Percentiles rank a stretch among this genome's conserved stretches.
Conservation (phyloP, 2,329 filamentous ascomycete species). For the Periconia macrospinosa region DNA sequence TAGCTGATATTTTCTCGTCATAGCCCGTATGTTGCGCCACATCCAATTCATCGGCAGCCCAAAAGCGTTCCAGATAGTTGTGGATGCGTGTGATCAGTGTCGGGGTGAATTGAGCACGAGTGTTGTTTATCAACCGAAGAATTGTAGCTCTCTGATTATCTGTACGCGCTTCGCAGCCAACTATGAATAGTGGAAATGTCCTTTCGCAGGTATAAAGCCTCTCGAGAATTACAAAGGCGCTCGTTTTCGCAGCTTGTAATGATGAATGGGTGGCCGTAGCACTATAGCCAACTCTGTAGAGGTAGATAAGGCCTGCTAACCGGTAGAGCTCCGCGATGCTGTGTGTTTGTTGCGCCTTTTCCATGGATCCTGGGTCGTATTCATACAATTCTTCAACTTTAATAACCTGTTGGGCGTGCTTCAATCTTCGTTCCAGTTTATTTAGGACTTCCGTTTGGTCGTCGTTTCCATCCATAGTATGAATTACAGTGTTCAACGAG, state of each 20-base stretch:
- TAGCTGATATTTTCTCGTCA: constrained; percentile 11
- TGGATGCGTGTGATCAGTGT: not conserved
- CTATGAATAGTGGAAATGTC: constrained; percentile 28
- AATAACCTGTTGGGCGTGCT: constrained; percentile 10
- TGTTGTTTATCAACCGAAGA: constrained; percentile 4
- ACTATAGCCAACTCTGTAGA: constrained; percentile 10
- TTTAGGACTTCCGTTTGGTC: constrained; percentile 6
- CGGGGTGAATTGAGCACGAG: not conserved
- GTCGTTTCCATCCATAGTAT: constrained; percentile 1
- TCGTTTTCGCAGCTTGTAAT: constrained; percentile 2
- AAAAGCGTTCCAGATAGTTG: constrained; percentile 15
- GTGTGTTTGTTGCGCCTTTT: not conserved
- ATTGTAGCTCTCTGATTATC: constrained; percentile 21
- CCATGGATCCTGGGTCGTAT: not conserved
- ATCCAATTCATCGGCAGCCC: constrained; percentile 20
- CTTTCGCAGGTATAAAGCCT: constrained; percentile 22
- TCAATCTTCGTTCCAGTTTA: constrained; percentile 14
- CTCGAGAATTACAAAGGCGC: constrained; percentile 14
- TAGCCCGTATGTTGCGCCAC: constrained; percentile 10
- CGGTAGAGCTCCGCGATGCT: constrained; percentile 11
- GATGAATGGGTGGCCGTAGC: not conserved
- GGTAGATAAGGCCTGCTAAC: constrained; percentile 9
- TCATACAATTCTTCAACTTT: not conserved
- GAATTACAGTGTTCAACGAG: constrained; percentile 3
- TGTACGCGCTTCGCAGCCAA: constrained; percentile 29